phyloP scores from a whole-genome alignment of 1,284 basidiomycete genomes.

The Cutaneotrichosporon sp. region DNA sequence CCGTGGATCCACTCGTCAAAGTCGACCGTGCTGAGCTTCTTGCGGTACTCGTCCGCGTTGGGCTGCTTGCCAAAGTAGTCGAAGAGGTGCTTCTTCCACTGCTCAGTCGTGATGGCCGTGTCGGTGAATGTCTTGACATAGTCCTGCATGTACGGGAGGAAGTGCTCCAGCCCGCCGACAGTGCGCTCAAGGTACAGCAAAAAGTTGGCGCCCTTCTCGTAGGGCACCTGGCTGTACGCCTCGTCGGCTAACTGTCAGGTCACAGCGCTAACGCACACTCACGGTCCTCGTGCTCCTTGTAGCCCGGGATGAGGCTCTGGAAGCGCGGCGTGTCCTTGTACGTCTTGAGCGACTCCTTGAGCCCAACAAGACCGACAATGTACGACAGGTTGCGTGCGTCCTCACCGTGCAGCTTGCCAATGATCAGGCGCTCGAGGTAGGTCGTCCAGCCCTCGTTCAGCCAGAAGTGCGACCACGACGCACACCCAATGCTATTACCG shows the following conservation, averaged over 20 bases:
- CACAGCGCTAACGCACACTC: not conserved
- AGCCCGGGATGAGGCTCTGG: constrained; percentile 80
- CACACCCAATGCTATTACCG: constrained; percentile 63
- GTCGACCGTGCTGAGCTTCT: constrained; percentile 66
- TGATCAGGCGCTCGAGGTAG: constrained; percentile 76
- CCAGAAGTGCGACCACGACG: constrained; percentile 68
- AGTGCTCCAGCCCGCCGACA: constrained; percentile 79
- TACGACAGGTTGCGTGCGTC: constrained; percentile 65
- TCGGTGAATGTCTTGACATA: constrained; percentile 53
- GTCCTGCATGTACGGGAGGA: constrained; percentile 70
- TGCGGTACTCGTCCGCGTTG: constrained; percentile 60
- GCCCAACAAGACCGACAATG: constrained; percentile 54
- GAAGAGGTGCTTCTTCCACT: constrained; percentile 84
- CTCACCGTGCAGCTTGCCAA: constrained; percentile 66
- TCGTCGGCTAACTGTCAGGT: constrained; percentile 59
- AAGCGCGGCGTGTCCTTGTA: constrained; percentile 56
- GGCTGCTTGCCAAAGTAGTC: constrained; percentile 59
- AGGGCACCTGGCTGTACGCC: constrained; percentile 63
- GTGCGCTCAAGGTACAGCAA: constrained; percentile 64
- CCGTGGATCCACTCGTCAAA: constrained; percentile 89
- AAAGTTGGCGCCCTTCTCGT: constrained; percentile 72
- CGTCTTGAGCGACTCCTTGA: constrained; percentile 65
- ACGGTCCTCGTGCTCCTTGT: constrained; percentile 53
- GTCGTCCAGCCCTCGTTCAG: constrained; percentile 92
- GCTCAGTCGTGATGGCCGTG: constrained; percentile 75